These are phyloP conservation scores for Epipyxis sp. DNA, from an alignment of 108 stramenopile species.

Conservation along the genomic window DNA sequence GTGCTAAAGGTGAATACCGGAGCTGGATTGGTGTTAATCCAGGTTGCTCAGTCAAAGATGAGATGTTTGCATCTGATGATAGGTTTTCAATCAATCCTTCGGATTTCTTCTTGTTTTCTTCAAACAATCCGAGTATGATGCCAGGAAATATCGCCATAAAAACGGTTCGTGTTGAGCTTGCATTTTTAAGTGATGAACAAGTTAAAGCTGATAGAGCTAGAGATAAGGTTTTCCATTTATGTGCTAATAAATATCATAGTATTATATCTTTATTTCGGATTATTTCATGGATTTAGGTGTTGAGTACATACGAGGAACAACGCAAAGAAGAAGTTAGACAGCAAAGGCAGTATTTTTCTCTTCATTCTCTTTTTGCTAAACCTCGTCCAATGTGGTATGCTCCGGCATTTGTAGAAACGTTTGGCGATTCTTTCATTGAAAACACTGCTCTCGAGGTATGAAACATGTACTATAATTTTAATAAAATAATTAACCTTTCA, in stretches of 20 bases:
- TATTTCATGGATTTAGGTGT: too few relatives aligned
- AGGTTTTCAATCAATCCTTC: constrained; percentile 40
- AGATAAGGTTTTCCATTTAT: too few relatives aligned
- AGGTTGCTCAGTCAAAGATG: constrained; percentile 18
- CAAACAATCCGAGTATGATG: constrained; percentile 32
- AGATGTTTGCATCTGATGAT: constrained; percentile 15
- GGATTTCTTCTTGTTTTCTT: constrained; percentile 36
- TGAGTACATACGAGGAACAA: constrained; percentile 38
- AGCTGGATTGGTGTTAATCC: constrained; percentile 38
- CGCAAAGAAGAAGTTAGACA: constrained; percentile 30
- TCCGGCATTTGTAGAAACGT: constrained; percentile 29
- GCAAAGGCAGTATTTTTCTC: constrained; percentile 34
- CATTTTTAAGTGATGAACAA: not conserved
- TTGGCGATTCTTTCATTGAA: constrained; percentile 41
- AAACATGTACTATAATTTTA: too few relatives aligned
- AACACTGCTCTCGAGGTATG: constrained; percentile 31
- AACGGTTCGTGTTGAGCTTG: constrained; percentile 32
- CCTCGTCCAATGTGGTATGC: constrained; percentile 37
- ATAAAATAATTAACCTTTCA: too few relatives aligned
- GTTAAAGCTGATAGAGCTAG: constrained; percentile 36
- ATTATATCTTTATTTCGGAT: too few relatives aligned
- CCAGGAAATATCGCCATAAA: constrained; percentile 35
- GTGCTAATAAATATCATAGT: too few relatives aligned
- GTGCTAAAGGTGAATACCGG: constrained; percentile 30
- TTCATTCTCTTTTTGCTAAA: constrained; percentile 35